Conservation (phyloP, 169 alveolate species). For the Babesia gibsoni region DNA sequence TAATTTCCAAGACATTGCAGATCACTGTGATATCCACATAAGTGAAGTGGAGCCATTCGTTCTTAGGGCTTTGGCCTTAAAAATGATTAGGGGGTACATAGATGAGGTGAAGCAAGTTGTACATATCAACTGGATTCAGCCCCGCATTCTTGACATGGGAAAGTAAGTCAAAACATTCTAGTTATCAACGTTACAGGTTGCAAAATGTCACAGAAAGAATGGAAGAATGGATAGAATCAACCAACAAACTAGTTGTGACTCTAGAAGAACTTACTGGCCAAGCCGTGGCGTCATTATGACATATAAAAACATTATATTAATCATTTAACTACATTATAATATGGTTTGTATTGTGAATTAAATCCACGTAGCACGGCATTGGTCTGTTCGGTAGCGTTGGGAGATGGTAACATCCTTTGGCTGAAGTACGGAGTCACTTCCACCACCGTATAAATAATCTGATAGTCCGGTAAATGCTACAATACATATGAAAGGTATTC, state of each 20-base stretch:
- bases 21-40: conserved; percentile 68
- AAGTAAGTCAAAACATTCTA: conserved; percentile 53
- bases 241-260: conserved; percentile 49
- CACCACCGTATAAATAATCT: conserved; percentile 58
- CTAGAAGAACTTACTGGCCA: conserved; percentile 37
- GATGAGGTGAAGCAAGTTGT: conserved; percentile 69
- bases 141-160: conserved; percentile 65
- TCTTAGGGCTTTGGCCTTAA: conserved; percentile 71
- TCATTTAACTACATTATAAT: not conserved
- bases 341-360: not conserved
- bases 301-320: not conserved
- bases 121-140: conserved; percentile 76
- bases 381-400: conserved; percentile 77
- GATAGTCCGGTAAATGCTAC: conserved; percentile 70
- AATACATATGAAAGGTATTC: not conserved
- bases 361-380: conserved; percentile 69
- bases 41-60: conserved; percentile 71
- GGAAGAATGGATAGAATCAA: conserved; percentile 58
- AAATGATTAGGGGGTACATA: conserved; percentile 68
- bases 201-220: conserved; percentile 32
- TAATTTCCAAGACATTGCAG: conserved; percentile 69
- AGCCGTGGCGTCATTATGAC: not conserved
- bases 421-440: conserved; percentile 16
- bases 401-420: conserved; percentile 69
- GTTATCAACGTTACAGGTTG: conserved; percentile 55